Evolutionary conservation across 228 moss, liverwort and hornwort species (phyloP), one percentile per base, ranked within the genome.

Genomic region (Sphagnum magellanicum): DNA sequence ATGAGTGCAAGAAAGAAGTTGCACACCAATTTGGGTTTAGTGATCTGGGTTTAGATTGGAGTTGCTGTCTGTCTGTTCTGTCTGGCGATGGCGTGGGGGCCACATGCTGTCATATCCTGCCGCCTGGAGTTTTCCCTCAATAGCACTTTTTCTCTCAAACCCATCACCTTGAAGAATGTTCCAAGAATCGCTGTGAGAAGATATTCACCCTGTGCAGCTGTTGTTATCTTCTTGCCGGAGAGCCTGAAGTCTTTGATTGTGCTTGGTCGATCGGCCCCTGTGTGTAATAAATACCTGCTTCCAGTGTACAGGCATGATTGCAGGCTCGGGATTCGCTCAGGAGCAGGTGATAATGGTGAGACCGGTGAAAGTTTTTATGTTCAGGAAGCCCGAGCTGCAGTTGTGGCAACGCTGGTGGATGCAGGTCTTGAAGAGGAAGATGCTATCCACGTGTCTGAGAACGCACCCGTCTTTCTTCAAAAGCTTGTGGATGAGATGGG

Each of bases 351-450:
- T 46, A 58, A 64, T 63, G 51, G 17, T 14, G 77, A 64, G 58
- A 68, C 65, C 55, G 57, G 11, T 0, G 16, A 52, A 10, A 77
- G 75, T 70, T 52, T 57, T 8, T 59, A 50, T 9, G 50, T 48
- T 8, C 50, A 64, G 6, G 82, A 76, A 60, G 74, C 77, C 48
- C 65, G 58, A 49, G 57, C 78, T 74, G 69, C 67, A 32, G 74
- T 86, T 10, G 80, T 71, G 12, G 67, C 70, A 65, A 74, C 73
- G 60, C 49, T 86, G 60, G 51, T 71, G 70, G 74, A 61, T 51
- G 76, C 78, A 59, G 86, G 86, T 61, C 50, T 86, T 64, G 62
- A 53, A 50, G 64, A 78, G 59, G 71, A 76, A 8, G 88, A 82
- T 52, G 84, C 88, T 14, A 59, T 76, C 57, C 72, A 62, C 9